phyloP scores from a whole-genome alignment of 1,284 basidiomycete species.

The Tetrapyrgos nigripes region DNA sequence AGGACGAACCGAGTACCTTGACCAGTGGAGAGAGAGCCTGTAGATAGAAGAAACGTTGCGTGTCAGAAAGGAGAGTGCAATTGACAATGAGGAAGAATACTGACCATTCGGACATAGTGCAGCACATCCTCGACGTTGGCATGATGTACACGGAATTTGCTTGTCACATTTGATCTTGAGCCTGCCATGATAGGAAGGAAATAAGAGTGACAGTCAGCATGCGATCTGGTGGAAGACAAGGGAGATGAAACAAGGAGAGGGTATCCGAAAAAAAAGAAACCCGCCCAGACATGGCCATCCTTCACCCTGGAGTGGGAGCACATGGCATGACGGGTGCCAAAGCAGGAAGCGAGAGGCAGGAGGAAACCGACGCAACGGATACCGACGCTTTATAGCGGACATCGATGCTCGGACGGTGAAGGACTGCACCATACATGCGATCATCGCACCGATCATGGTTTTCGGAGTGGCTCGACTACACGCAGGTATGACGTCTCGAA shows the following conservation, averaged over 20 bases:
- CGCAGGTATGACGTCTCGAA: background rate
- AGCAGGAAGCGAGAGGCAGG: too few relatives aligned
- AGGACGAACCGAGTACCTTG: constrained; percentile 75
- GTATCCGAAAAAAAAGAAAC: too few relatives aligned
- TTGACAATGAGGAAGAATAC: too few relatives aligned
- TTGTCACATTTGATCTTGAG: constrained; percentile 81
- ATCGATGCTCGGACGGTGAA: background rate
- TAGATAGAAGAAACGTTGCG: constrained; percentile 5
- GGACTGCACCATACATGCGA: too few relatives aligned
- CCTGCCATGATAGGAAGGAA: constrained; percentile 39
- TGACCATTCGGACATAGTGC: constrained; percentile 75
- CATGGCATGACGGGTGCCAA: too few relatives aligned
- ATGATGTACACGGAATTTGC: constrained; percentile 74
- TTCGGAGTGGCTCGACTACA: background rate
- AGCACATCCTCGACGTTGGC: constrained; percentile 71
- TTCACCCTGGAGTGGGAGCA: too few relatives aligned
- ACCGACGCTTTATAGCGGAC: too few relatives aligned
- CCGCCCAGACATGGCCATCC: too few relatives aligned
- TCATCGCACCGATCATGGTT: background rate
- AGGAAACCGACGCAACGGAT: too few relatives aligned
- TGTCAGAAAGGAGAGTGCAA: background rate
- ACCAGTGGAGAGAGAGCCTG: constrained; percentile 66
- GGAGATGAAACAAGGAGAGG: too few relatives aligned
- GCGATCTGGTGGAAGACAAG: background rate
- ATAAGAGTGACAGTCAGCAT: constrained; percentile 23